Percentiles rank a stretch among this genome's conserved stretches.
Conservation (phyloP, 2,329 filamentous ascomycete genomes). For the Aureobasidium namibiae region DNA sequence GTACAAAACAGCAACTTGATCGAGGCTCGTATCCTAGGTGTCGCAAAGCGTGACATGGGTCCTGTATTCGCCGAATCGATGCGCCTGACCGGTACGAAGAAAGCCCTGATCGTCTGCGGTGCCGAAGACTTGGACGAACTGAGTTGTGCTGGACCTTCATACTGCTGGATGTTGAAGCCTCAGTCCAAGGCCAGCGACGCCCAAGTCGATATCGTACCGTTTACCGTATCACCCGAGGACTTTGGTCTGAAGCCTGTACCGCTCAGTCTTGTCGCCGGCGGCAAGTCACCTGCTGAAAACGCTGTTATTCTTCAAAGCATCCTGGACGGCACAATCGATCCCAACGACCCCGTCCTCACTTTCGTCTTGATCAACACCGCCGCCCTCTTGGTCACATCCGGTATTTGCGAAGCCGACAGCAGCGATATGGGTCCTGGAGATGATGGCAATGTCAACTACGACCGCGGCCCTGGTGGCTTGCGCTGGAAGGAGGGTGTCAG, state of each 20-base stretch:
- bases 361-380: constrained; percentile 95
- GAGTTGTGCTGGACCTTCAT: constrained; percentile 78
- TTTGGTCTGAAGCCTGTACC: constrained; percentile 75
- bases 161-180: constrained; percentile 73
- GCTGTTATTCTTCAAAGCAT: constrained; percentile 74
- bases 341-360: constrained; percentile 76
- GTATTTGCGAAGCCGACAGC: constrained; percentile 74
- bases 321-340: constrained; percentile 61
- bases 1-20: constrained; percentile 62
- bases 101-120: constrained; percentile 86
- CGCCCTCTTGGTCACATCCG: constrained; percentile 75
- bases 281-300: constrained; percentile 80
- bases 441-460: constrained; percentile 69
- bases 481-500: constrained; percentile 94
- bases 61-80: constrained; percentile 84
- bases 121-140: constrained; percentile 94
- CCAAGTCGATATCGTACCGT: constrained; percentile 59
- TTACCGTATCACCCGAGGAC: constrained; percentile 71
- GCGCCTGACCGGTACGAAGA: constrained; percentile 63
- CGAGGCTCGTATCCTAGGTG: constrained; percentile 88
- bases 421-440: constrained; percentile 75
- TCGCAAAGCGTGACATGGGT: constrained; percentile 79
- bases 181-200: constrained; percentile 36
- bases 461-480: constrained; percentile 75
- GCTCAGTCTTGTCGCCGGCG: constrained; percentile 69